These are phyloP conservation scores for Wickerhamiella dianesei DNA, from an alignment of 805 yeast species.

Conservation along the genomic window DNA sequence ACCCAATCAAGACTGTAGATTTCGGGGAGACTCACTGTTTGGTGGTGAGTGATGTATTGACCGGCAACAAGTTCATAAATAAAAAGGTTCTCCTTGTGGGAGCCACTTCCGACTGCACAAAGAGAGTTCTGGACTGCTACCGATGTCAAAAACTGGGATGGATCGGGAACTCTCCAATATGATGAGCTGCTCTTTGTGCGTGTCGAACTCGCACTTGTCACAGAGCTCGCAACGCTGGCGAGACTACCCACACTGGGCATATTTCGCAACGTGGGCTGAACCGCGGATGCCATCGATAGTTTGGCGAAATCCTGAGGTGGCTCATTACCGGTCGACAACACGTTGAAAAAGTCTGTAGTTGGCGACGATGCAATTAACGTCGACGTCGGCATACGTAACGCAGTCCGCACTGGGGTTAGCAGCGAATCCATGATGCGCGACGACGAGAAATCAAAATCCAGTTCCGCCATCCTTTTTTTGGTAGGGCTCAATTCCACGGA, in stretches of 20 bases:
- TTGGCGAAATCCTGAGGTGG: neutral
- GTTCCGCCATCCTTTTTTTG: neutral
- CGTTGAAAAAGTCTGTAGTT: neutral
- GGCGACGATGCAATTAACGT: neutral
- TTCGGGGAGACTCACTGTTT: constrained; percentile 41
- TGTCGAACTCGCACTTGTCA: neutral
- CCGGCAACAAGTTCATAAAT: constrained; percentile 36
- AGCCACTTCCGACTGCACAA: constrained; percentile 45
- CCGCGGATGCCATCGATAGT: neutral
- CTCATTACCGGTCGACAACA: neutral
- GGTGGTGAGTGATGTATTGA: constrained; percentile 37
- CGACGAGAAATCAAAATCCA: neutral
- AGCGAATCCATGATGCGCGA: neutral
- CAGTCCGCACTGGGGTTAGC: neutral
- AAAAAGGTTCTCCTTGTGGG: constrained; percentile 33
- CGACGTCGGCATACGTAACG: neutral
- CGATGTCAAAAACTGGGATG: constrained; percentile 23
- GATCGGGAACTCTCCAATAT: constrained; percentile 30
- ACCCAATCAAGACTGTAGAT: constrained; percentile 36
- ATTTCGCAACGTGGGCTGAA: neutral
- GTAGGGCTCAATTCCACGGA: too few species aligned
- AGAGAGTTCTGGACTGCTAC: constrained; percentile 27
- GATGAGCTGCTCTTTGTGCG: constrained; percentile 9
- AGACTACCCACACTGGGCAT: neutral
- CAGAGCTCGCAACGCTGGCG: neutral